Evolutionary conservation across 108 stramenopile species (phyloP).

Genomic region (Cyclotella kingstonii): DNA sequence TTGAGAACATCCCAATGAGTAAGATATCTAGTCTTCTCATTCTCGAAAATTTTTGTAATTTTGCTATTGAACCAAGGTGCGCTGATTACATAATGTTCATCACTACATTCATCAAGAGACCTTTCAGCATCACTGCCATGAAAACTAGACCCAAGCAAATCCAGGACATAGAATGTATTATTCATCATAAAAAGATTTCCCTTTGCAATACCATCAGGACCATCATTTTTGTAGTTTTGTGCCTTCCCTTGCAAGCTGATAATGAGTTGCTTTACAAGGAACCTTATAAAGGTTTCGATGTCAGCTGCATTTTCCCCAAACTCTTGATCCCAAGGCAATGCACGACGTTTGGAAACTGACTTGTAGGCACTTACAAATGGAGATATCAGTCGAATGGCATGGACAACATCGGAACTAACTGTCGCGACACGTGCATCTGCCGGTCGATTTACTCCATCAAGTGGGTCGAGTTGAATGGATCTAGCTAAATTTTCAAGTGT

Average conservation of each 20-base stretch:
- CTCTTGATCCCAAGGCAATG: conserved; percentile 82
- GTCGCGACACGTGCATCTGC: conserved; percentile 74
- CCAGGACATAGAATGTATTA: conserved; percentile 76
- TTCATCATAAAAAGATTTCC: conserved; percentile 84
- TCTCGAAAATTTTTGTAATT: conserved; percentile 69
- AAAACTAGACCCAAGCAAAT: conserved; percentile 73
- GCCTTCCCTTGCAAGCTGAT: conserved; percentile 75
- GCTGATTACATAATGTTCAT: conserved; percentile 58
- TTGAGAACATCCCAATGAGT: conserved; percentile 73
- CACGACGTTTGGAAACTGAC: conserved; percentile 66
- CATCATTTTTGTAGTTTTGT: conserved; percentile 66
- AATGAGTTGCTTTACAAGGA: conserved; percentile 72
- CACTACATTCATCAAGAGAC: conserved; percentile 7
- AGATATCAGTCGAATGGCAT: conserved; percentile 73
- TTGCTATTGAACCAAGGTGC: conserved; percentile 78
- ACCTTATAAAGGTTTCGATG: conserved; percentile 76
- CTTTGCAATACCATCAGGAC: conserved; percentile 46
- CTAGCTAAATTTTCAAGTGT: conserved; percentile 85
- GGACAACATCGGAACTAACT: conserved; percentile 75
- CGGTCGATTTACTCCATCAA: conserved; percentile 64
- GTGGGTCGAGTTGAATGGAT: conserved; percentile 77
- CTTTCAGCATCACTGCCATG: conserved; percentile 26
- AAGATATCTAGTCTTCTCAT: conserved; percentile 74
- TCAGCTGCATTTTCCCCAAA: conserved; percentile 84
- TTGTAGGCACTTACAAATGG: conserved; percentile 88